Percentiles rank a stretch among this genome's conserved stretches.
phyloP scores from a whole-genome alignment of 2,329 filamentous ascomycete species.

The Ceratocystis colombiana region DNA sequence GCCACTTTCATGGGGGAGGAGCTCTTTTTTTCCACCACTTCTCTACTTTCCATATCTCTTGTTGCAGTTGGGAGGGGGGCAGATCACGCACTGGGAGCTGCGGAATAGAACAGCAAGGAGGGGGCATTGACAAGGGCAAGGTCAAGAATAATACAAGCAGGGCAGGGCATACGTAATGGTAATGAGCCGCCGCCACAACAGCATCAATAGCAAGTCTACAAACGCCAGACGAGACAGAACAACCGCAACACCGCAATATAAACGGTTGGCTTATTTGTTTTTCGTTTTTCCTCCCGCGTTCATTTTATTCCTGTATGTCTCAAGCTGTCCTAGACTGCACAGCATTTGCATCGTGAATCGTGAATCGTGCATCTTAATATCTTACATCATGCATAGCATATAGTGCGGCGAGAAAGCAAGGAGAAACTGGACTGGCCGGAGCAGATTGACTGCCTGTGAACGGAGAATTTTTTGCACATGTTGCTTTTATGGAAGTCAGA shows the following conservation, averaged over 20 bases:
- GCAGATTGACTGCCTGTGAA: too few relatives aligned
- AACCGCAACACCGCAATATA: too few relatives aligned
- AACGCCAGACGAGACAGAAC: too few relatives aligned
- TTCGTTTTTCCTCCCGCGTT: not conserved
- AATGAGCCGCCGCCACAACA: not conserved
- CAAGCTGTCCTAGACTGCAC: constrained; percentile 7
- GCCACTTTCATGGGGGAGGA: too few relatives aligned
- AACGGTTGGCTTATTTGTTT: too few relatives aligned
- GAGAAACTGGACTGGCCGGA: not conserved
- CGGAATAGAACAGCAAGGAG: not conserved
- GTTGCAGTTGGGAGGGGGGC: too few relatives aligned
- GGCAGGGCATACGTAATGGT: constrained; percentile 6
- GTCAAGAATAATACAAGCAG: too few relatives aligned
- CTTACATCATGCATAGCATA: not conserved
- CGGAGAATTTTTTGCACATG: too few relatives aligned
- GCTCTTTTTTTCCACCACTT: too few relatives aligned
- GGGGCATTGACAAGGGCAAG: too few relatives aligned
- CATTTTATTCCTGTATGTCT: constrained; percentile 7
- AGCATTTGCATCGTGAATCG: not conserved
- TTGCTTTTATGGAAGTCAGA: too few relatives aligned
- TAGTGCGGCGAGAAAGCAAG: not conserved
- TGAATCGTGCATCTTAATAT: not conserved
- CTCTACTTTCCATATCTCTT: too few relatives aligned
- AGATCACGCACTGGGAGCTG: not conserved
- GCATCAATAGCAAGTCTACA: not conserved